A percentile compares a stretch with the other conserved stretches of the same genome.
phyloP scores from a whole-genome alignment of 345 rosid species.

The Populus euphratica region DNA sequence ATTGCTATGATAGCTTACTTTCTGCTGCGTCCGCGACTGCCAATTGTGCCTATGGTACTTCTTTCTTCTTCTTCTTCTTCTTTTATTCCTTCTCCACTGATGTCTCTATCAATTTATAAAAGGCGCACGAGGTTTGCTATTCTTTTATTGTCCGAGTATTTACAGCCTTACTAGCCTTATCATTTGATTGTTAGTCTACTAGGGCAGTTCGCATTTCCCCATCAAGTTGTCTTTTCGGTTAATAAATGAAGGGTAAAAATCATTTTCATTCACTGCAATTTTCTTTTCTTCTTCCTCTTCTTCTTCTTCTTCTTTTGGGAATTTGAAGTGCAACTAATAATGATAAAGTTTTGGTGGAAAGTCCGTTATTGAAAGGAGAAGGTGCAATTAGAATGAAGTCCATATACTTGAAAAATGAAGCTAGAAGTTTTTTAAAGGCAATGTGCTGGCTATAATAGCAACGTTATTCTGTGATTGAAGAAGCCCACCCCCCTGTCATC shows the following conservation, averaged over 20 bases:
- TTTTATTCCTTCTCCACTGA: background rate
- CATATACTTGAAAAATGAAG: background rate
- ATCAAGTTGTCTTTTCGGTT: background rate
- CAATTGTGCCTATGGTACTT: slow-evolving; percentile 84
- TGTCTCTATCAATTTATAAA: background rate
- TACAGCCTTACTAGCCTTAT: background rate
- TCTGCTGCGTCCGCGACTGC: slow-evolving; percentile 94
- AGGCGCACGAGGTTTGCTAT: background rate
- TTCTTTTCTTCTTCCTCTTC: background rate
- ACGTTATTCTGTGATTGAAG: background rate
- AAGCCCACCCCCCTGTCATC: background rate
- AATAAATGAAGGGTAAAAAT: background rate
- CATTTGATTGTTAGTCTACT: background rate
- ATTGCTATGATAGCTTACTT: slow-evolving; percentile 91
- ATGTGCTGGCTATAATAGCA: background rate
- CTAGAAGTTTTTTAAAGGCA: background rate
- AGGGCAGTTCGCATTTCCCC: background rate
- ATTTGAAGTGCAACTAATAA: background rate
- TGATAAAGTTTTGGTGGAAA: background rate
- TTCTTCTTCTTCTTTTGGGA: background rate
- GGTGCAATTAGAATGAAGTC: background rate
- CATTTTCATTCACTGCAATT: background rate
- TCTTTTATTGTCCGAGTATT: background rate
- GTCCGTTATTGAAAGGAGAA: background rate
- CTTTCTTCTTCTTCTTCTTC: background rate